Conservation (phyloP, 805 yeast species). For the Ogataea henricii region DNA sequence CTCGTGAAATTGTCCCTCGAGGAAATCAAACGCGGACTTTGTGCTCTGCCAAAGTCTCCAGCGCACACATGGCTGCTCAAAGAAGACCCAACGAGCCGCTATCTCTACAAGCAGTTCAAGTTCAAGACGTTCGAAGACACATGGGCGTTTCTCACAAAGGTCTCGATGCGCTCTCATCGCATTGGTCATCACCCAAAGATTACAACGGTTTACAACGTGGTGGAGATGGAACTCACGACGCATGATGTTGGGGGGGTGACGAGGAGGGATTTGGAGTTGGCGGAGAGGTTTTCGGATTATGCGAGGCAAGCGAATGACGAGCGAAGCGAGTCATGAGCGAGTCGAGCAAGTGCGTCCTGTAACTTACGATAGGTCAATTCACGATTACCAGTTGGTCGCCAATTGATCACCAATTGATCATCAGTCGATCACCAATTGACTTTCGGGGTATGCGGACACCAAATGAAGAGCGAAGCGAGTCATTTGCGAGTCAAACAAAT, state of each 20-base stretch:
- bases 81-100: neutral
- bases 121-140: conserved; percentile 60
- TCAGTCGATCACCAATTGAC: too few relatives aligned
- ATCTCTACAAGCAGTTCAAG: conserved; percentile 26
- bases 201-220: conserved; percentile 60
- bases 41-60: conserved; percentile 2
- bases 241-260: conserved; percentile 62
- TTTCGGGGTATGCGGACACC: too few relatives aligned
- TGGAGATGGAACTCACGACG: conserved; percentile 56
- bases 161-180: conserved; percentile 58
- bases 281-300: conserved; percentile 47
- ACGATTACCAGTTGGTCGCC: too few relatives aligned
- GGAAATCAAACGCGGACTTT: conserved; percentile 28
- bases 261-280: conserved; percentile 60
- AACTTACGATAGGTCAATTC: neutral
- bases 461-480: neutral
- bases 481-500: too few relatives aligned
- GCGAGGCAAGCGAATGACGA: conserved; percentile 16
- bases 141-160: conserved; percentile 63
- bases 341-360: neutral
- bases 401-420: too few relatives aligned
- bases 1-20: conserved; percentile 31
- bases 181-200: conserved; percentile 74
- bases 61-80: neutral
- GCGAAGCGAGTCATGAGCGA: neutral